Base-by-base conservation (phyloP, 2,329 filamentous ascomycete species). In the Sclerotinia sclerotiorum region DNA sequence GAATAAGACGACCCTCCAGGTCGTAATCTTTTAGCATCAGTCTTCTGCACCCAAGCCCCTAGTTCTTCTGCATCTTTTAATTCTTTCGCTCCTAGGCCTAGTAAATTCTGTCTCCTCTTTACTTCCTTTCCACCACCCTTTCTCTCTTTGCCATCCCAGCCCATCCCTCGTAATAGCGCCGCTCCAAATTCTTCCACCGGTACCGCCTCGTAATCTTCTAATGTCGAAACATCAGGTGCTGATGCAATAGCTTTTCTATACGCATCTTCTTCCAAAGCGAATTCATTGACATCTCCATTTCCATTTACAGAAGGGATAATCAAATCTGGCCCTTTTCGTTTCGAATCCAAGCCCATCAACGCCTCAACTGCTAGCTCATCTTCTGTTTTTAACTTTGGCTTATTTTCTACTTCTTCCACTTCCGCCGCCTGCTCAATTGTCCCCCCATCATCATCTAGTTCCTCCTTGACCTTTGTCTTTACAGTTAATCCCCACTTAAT, bases 171-270 rank as follows among this genome's bases (percentile, higher is more conserved):
- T 48, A 99, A 84, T 72, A 98, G 84, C 0, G 94, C 93, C 24
- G 93, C 91, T 10, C 95, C 95, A 73, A 98, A 99, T 74, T 97
- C 93, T 73, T 97, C 94, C 21, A 98, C 93, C 0, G 95, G 94
- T 70, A 97, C 90, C 17, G 90, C 88, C 69, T 91, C 90, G 80
- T 98, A 98, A 75, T 95, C 92, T 46, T 92, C 91, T 24, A 97
- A 81, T 0, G 88, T 91, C 5, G 93, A 89, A 42, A 87, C 84
- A 29, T 93, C 90, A 1, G 93, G 93, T 0, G 93, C 90, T 35
- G 85, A 82, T 17, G 85, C 83, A 42, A 94, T 85, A 77, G 94
- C 92, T 35, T 86, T 84, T 44, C 83, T 83, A 75, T 93, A 94
- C 3, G 88, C 88, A 69, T 90, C 89, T 71, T 85, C 82, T 72